Evolutionary conservation across 148 eudicot species (phyloP), one percentile per base, ranked within the genome.

Genomic region (Persicaria tinctoria): DNA sequence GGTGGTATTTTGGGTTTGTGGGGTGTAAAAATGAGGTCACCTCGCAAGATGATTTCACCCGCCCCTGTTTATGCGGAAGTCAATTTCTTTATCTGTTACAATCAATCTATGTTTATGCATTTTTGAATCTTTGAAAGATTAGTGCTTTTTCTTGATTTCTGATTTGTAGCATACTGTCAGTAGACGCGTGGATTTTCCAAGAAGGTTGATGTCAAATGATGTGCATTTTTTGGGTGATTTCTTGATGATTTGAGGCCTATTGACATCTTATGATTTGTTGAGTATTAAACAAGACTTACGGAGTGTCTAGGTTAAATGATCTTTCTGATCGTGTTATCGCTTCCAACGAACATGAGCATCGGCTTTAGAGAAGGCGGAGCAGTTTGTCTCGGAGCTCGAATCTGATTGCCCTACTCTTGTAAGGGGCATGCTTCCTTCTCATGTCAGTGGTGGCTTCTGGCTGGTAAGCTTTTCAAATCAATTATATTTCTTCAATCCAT

Each of bases 361-460:
- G 12, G 82, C 91, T 27, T 75, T 82, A 56, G 68, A 78, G n/a
- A 83, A 85, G 77, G 97, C 93, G 4, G 90, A 91, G 76, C 80
- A 86, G 70, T 8, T 89, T 71, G 85, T 77, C 5, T 69, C 77
- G 6, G 72, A 78, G 74, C 87, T 91, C 46, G 83, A 74, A 20
- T 46, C 69, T 1, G 85, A 73, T 4, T 77, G 70, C 78, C 90
- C 93, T 23, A 84, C 82, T 0, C 84, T 91, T 14, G 74, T 91
- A 13, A 87, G 84, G 72, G 83, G 91, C 9, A 91, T 91, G 97
- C 86, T 87, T 41, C 97, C 87, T 63, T 91, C 97, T 13, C 93
- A 91, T 82, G 91, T 88, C 23, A 87, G 84, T 74, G 97, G 97
- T 51, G 93, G 91, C 5, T 91, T 91, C 81, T 91, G 98, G 98